Conservation (phyloP, 257 asterid genomes). For the Agastache rugosa region DNA sequence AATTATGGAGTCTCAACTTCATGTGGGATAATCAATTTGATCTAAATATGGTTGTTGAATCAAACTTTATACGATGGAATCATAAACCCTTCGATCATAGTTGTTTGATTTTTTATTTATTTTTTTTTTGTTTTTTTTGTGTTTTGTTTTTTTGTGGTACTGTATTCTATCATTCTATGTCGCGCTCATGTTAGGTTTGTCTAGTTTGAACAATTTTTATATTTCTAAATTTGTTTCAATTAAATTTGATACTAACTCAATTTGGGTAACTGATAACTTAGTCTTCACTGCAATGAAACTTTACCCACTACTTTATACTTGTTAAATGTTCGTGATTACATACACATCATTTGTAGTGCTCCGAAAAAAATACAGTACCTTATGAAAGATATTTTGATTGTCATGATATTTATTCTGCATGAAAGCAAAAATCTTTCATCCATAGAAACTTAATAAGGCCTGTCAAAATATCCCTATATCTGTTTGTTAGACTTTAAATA, state of each 20-base stretch:
- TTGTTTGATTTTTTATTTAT: background rate
- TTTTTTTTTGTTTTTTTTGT: too few species aligned
- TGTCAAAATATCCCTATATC: constrained; percentile 1
- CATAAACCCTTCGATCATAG: background rate
- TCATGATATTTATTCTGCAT: background rate
- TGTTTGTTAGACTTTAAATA: constrained; percentile 3
- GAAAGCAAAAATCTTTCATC: background rate
- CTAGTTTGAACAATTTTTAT: background rate
- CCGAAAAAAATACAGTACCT: background rate
- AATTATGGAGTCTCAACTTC: background rate
- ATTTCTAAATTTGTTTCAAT: background rate
- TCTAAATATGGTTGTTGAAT: background rate
- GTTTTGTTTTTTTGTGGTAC: too few species aligned
- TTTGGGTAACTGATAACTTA: background rate
- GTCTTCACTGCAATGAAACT: background rate
- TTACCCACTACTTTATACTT: background rate
- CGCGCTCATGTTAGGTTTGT: background rate
- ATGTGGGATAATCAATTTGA: background rate
- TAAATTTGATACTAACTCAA: background rate
- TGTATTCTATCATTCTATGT: background rate
- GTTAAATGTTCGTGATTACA: background rate
- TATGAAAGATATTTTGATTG: background rate
- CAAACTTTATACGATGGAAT: background rate
- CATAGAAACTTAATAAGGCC: background rate
- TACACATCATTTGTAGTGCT: background rate